phyloP scores from a whole-genome alignment of 1,284 basidiomycete species.

The Microbotryum violaceum region DNA sequence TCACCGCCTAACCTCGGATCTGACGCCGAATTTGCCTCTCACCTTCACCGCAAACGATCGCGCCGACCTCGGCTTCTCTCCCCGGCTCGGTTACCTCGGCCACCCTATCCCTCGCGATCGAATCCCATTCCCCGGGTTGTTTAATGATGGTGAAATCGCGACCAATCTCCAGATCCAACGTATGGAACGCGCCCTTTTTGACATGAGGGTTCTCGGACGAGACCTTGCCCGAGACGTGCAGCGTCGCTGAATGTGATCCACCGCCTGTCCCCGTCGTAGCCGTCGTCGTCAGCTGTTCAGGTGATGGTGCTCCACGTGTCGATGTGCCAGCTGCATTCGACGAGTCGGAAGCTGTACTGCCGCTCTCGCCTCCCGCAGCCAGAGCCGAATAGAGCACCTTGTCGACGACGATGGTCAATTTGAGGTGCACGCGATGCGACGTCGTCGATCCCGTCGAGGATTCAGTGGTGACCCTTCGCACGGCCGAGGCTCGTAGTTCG shows the following conservation, averaged over 20 bases:
- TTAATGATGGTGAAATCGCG: constrained; percentile 91
- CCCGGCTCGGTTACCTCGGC: constrained; percentile 85
- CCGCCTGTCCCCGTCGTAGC: constrained; percentile 4
- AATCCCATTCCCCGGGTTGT: constrained; percentile 71
- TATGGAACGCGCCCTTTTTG: constrained; percentile 90
- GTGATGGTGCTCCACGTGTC: neutral
- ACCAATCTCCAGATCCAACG: constrained; percentile 85
- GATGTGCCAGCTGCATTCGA: neutral
- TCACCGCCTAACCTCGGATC: neutral
- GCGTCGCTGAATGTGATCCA: constrained; percentile 40
- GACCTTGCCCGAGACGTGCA: constrained; percentile 84
- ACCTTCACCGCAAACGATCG: constrained; percentile 90
- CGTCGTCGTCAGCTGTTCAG: constrained; percentile 2
- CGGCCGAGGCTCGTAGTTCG: constrained; percentile 75
- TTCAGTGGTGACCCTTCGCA: constrained; percentile 62
- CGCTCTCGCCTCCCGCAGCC: neutral
- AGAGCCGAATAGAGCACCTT: constrained; percentile 45
- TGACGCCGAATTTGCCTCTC: constrained; percentile 12
- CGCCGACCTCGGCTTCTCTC: constrained; percentile 89
- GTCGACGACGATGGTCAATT: constrained; percentile 73
- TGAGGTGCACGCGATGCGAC: constrained; percentile 76
- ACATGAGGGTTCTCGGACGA: constrained; percentile 86
- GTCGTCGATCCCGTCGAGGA: constrained; percentile 89
- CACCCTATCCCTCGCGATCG: constrained; percentile 70
- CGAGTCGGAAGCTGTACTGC: neutral